Conservation (phyloP, 768 basidiomycete genomes). For the Dendrothele bispora region DNA sequence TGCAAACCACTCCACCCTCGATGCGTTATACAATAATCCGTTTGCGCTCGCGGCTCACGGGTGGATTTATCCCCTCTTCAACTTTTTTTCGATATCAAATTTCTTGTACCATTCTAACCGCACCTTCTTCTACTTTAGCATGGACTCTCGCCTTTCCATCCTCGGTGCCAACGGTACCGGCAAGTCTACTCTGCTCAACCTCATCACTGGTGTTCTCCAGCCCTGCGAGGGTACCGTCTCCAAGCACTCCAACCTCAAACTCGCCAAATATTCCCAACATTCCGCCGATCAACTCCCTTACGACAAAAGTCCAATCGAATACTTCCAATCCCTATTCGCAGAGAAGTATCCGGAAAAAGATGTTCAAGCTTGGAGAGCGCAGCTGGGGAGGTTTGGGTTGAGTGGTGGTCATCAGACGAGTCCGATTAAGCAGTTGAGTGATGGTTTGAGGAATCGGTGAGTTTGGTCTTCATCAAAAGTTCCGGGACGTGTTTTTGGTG, state of each 20-base stretch:
- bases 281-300: slow-evolving; percentile 98
- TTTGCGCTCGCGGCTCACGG: slow-evolving; percentile 35
- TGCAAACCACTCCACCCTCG: no score
- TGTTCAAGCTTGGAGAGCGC: slow-evolving; percentile 87
- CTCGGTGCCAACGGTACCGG: slow-evolving; percentile 96
- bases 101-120: no score
- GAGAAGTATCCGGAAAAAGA: slow-evolving; percentile 95
- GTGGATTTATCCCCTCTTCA: neutral
- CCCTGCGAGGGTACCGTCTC: slow-evolving; percentile 85
- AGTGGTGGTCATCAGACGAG: slow-evolving; percentile 91
- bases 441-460: slow-evolving; percentile 93
- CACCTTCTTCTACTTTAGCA: slow-evolving; percentile 41
- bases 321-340: slow-evolving; percentile 81
- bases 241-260: slow-evolving; percentile 86
- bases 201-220: slow-evolving; percentile 81
- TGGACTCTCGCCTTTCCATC: slow-evolving; percentile 94
- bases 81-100: no score
- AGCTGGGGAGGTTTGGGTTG: slow-evolving; percentile 94
- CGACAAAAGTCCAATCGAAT: slow-evolving; percentile 81
- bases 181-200: slow-evolving; percentile 88
- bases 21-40: no score
- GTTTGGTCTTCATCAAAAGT: slow-evolving; percentile 17
- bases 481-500: no score
- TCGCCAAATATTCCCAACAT: slow-evolving; percentile 99
- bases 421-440: slow-evolving; percentile 92